Evolutionary conservation across 495 filamentous ascomycete genomes (phyloP), one percentile per base, ranked within the genome.

Genomic region (Trichoderma reesei): DNA sequence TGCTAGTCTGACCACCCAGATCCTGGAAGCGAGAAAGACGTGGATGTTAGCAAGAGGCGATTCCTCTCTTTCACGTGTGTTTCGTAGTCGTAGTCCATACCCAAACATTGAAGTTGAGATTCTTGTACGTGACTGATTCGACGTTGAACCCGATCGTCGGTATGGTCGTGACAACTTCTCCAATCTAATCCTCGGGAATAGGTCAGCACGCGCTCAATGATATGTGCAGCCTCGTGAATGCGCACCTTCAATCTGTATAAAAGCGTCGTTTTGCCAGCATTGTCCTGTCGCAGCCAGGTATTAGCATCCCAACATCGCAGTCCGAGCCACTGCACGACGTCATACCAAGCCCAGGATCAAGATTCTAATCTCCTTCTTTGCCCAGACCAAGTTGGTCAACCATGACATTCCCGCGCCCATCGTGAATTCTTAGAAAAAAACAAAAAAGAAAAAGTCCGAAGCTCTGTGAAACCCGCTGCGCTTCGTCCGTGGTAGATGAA

Each of bases 141-240:
- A 98, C 93, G 74, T 98, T 98, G 81, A 98, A 98, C 61, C 94
- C 94, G 75, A 98, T 98, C 60, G 94, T 98, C 10, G 94, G 94
- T 81, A 98, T 96, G 65, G 94, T 98, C 46, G 94, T 96, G 69
- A 98, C 94, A 56, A 98, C 94, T 75, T 98, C 95, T 67, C 94
- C 94, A 71, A 98, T 96, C 91, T 96, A 72, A 59, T 70, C 11
- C 34, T 41, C 42, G n/a, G n/a, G n/a, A n/a, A n/a, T 36, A 33
- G 62, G 41, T 65, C 41, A 63, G 65, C 36, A 62, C 11, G 26
- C 14, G 18, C 31, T 4, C 33, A 2, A 20, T 26, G 33, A 42
- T 14, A 36, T 18, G 18, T n/a, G 18, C 48, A 46, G 20, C 59
- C 33, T 41, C 48, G n/a, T 44, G 38, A 54, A 36, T 44, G 67